Evolutionary conservation across 2,329 filamentous ascomycete genomes (phyloP).

Genomic region (Plenodomus lindquistii): DNA sequence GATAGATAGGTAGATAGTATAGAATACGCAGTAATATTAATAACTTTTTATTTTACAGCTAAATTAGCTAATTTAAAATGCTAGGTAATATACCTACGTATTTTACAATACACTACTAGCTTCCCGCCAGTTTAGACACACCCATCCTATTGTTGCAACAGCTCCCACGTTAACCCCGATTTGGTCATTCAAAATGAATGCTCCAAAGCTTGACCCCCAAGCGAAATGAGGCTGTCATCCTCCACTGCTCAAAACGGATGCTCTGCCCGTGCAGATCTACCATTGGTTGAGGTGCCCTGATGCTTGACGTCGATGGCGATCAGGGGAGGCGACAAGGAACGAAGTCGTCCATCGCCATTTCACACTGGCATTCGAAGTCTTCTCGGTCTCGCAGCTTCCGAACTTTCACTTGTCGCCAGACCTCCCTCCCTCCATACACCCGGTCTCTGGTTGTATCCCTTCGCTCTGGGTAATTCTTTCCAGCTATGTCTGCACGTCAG

Average conservation of each 20-base stretch:
- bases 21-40: background rate
- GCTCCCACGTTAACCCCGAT: background rate
- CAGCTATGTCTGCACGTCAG: too few species aligned
- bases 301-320: background rate
- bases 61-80: too few species aligned
- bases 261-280: background rate
- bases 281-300: background rate
- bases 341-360: background rate
- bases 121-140: too few species aligned
- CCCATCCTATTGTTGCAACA: conserved; percentile 7
- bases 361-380: too few species aligned
- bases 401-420: background rate
- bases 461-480: too few species aligned
- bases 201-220: conserved; percentile 2
- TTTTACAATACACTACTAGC: background rate
- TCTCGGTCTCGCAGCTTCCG: background rate
- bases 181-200: background rate
- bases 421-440: too few species aligned
- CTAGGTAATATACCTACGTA: background rate
- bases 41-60: background rate
- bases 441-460: too few species aligned
- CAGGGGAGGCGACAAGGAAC: background rate
- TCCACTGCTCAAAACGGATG: background rate
- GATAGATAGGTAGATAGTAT: background rate
- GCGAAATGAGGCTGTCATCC: conserved; percentile 9